Conservation (phyloP, 2,329 filamentous ascomycete genomes). For the Boeremia lycopersici region DNA sequence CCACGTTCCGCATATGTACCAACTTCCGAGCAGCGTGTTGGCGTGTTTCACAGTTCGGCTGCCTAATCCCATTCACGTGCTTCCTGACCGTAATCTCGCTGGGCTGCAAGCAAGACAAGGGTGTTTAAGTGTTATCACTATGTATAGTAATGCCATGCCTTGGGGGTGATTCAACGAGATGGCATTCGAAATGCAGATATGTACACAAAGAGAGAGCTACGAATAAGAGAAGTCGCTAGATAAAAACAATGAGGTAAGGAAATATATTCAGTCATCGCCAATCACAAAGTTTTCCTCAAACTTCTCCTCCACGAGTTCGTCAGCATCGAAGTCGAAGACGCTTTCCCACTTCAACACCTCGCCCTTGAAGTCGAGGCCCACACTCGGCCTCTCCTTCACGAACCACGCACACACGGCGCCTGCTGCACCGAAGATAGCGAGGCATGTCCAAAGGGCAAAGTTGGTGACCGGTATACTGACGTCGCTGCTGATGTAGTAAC, state of each 20-base stretch:
- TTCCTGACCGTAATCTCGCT: slow-evolving; percentile 9
- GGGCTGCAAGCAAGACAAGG: background rate
- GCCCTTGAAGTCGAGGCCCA: slow-evolving; percentile 52
- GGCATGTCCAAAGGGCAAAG: slow-evolving; percentile 52
- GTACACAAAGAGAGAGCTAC: slow-evolving; percentile 4
- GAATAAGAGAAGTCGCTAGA: background rate
- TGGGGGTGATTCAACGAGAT: background rate
- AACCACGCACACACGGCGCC: slow-evolving; percentile 54
- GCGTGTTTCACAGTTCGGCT: slow-evolving; percentile 21
- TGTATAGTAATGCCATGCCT: background rate
- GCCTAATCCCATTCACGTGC: slow-evolving; percentile 12
- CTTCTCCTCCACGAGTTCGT: slow-evolving; percentile 25
- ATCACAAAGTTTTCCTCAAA: slow-evolving; percentile 9
- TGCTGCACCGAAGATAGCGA: slow-evolving; percentile 48
- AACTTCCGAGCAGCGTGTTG: slow-evolving; percentile 8
- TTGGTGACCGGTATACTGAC: slow-evolving; percentile 52
- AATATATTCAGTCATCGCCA: slow-evolving; percentile 7
- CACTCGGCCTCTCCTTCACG: slow-evolving; percentile 52
- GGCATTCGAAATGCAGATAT: slow-evolving; percentile 5
- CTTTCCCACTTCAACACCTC: slow-evolving; percentile 54
- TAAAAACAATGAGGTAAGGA: slow-evolving; percentile 2
- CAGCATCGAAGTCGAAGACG: slow-evolving; percentile 52
- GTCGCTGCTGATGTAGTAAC: slow-evolving; percentile 54
- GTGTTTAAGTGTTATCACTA: background rate
- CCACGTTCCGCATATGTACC: slow-evolving; percentile 2